Percentiles rank a stretch among this genome's conserved stretches.
phyloP scores from a whole-genome alignment of 768 basidiomycete genomes.

The Psilocybe azurescens region DNA sequence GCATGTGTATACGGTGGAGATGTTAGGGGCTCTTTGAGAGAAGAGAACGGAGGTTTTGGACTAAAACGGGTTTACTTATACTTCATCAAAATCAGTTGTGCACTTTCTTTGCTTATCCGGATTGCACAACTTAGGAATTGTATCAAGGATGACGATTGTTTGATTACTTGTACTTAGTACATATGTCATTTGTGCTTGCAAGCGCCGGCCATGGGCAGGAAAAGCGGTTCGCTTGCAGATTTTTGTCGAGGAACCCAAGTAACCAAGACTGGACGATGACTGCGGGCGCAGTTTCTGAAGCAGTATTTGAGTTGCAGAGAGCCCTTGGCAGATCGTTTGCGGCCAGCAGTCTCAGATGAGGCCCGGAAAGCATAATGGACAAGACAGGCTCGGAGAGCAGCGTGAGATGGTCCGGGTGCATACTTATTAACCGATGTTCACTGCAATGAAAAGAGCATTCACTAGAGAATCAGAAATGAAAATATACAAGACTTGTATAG shows the following conservation, averaged over 20 bases:
- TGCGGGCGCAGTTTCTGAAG: not conserved
- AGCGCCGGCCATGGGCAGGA: not conserved
- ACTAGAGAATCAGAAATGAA: no score
- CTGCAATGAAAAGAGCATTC: no score
- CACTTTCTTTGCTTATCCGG: no score
- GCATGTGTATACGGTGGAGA: not conserved
- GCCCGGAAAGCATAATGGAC: not conserved
- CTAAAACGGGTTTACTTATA: no score
- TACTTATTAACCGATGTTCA: no score
- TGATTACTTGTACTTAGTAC: not conserved
- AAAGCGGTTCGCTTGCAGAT: not conserved
- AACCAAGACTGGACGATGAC: not conserved
- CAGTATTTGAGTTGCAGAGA: not conserved
- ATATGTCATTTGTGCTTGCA: not conserved
- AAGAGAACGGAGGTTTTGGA: no score
- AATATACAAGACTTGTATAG: no score
- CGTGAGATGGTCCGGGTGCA: not conserved
- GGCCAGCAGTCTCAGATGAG: not conserved
- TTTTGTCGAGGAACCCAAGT: not conserved
- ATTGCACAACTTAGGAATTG: no score
- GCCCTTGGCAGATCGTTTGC: not conserved
- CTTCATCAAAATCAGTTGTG: no score
- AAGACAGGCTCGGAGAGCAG: not conserved
- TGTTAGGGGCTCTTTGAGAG: no score
- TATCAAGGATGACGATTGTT: no score